These are phyloP conservation scores for Kodamaea kaohsiungensis DNA, from an alignment of 805 yeast genomes.

Conservation along the genomic window DNA sequence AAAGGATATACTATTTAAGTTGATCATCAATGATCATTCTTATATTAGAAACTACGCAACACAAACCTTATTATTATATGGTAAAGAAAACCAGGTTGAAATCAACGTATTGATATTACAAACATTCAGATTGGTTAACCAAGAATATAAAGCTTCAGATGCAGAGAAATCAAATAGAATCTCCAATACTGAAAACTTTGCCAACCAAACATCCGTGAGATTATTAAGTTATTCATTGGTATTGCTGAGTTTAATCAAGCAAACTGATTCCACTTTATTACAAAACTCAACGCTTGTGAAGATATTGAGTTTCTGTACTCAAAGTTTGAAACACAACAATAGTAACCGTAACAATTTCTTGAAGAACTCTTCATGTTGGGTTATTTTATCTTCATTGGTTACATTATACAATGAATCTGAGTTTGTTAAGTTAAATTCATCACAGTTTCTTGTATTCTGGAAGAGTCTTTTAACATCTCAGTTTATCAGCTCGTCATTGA, in stretches of 20 bases:
- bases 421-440: conserved; percentile 43
- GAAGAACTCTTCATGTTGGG: conserved; percentile 41
- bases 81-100: conserved; percentile 32
- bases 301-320: conserved; percentile 47
- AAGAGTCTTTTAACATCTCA: conserved; percentile 46
- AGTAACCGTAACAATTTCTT: conserved; percentile 20
- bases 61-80: conserved; percentile 30
- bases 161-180: conserved; percentile 10
- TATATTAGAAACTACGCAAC: conserved; percentile 39
- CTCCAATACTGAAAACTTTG: conserved; percentile 19
- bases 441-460: conserved; percentile 47
- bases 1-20: conserved; percentile 29
- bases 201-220: conserved; percentile 20
- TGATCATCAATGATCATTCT: conserved; percentile 34
- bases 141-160: conserved; percentile 24
- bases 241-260: conserved; percentile 36
- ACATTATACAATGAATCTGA: conserved; percentile 43
- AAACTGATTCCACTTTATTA: conserved; percentile 33
- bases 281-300: conserved; percentile 44
- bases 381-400: conserved; percentile 40
- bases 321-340: conserved; percentile 40
- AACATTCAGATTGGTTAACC: conserved; percentile 30
- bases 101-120: conserved; percentile 36
- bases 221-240: conserved; percentile 37
- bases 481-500: conserved; percentile 26